phyloP scores from a whole-genome alignment of 805 yeast species.

The Kuraishia borneana region DNA sequence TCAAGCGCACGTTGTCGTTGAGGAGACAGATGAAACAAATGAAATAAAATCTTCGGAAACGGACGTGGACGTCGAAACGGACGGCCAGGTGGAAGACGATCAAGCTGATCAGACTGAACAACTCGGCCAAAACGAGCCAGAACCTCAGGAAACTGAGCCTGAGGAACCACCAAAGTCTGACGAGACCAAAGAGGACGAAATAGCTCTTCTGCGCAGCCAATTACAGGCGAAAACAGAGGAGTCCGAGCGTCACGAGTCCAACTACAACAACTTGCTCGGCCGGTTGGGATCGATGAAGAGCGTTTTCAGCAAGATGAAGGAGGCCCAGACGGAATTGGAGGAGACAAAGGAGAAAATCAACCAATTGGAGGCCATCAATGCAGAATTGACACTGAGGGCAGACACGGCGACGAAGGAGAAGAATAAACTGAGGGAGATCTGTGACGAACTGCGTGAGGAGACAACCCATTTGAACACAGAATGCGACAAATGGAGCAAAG shows the following conservation, averaged over 20 bases:
- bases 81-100: conserved; percentile 1
- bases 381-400: conserved; percentile 20
- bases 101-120: conserved; percentile 2
- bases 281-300: conserved; percentile 65
- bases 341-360: conserved; percentile 34
- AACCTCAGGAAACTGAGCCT: background rate
- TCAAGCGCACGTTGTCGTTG: too few species aligned
- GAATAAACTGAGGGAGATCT: conserved; percentile 14
- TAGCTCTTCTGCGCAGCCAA: conserved; percentile 14
- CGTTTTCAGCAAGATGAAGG: conserved; percentile 64
- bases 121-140: conserved; percentile 1
- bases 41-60: background rate
- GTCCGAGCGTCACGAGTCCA: conserved; percentile 43
- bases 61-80: conserved; percentile 1
- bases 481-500: conserved; percentile 36
- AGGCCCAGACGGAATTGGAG: conserved; percentile 52
- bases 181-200: background rate
- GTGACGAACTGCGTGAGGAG: conserved; percentile 12
- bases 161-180: background rate
- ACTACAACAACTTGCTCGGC: conserved; percentile 50
- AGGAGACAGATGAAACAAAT: too few species aligned
- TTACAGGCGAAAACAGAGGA: conserved; percentile 30
- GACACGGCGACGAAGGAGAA: conserved; percentile 21
- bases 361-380: conserved; percentile 26
- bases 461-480: conserved; percentile 21